Conservation (phyloP, 139 green algal genomes). For the Auxenochlorella pyrenoidosa region DNA sequence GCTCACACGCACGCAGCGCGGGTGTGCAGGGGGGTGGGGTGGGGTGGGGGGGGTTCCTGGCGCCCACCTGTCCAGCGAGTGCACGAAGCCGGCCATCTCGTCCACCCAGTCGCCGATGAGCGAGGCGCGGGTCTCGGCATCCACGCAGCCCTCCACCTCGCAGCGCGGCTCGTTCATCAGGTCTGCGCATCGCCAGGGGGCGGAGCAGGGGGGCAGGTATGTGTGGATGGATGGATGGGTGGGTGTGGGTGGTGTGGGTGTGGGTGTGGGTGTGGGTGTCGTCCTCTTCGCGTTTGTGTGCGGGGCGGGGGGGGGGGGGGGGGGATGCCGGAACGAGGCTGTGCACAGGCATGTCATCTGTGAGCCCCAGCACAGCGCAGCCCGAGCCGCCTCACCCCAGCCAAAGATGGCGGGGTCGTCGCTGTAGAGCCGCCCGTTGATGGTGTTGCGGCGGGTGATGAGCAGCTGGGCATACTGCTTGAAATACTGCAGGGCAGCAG, state of each 20-base stretch:
- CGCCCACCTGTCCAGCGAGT: constrained; percentile 22
- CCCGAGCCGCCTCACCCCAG: no score
- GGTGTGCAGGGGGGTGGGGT: no score
- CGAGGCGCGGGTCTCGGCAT: not conserved
- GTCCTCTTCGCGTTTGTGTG: no score
- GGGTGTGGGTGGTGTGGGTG: not conserved
- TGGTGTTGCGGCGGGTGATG: constrained; percentile 48
- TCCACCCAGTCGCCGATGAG: constrained; percentile 42
- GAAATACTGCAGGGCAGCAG: not conserved
- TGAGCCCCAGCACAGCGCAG: no score
- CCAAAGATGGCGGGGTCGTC: constrained; percentile 57
- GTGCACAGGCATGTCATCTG: not conserved
- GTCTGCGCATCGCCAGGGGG: not conserved
- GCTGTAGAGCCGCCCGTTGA: constrained; percentile 55
- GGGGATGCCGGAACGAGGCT: not conserved
- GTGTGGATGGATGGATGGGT: no score
- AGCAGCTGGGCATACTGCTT: not conserved
- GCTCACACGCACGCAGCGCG: no score
- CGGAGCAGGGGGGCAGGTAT: not conserved
- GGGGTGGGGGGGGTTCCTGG: no score
- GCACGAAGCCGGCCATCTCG: constrained; percentile 47
- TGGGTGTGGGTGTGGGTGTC: no score
- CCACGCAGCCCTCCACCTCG: not conserved
- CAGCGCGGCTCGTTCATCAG: constrained; percentile 47
- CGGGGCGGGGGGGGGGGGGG: no score